phyloP scores from a whole-genome alignment of 768 basidiomycete species.

The Suillus ampliporus region DNA sequence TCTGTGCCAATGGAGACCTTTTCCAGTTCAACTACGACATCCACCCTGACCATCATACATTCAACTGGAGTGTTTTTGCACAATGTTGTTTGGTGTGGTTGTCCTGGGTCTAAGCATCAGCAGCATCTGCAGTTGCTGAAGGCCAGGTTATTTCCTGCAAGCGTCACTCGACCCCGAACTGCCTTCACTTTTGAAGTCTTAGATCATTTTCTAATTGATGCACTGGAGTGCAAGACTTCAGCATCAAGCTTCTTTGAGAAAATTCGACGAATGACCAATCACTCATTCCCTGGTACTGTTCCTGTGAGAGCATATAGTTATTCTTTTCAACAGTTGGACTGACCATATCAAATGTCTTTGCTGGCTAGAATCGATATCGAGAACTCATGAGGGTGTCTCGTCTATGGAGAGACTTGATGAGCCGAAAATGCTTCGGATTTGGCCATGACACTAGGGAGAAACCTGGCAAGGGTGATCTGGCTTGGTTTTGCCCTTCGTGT shows the following conservation, averaged over 20 bases:
- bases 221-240: slow-evolving; percentile 21
- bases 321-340: no score
- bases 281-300: no score
- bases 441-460: slow-evolving; percentile 14
- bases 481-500: slow-evolving; percentile 34
- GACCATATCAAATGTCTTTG: no score
- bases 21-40: no score
- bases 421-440: slow-evolving; percentile 12
- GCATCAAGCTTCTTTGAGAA: slow-evolving; percentile 5
- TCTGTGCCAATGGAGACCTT: no score
- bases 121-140: slow-evolving; percentile 18
- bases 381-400: slow-evolving; percentile 17
- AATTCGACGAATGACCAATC: no score
- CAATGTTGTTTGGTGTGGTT: slow-evolving; percentile 3
- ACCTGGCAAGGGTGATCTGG: slow-evolving; percentile 15
- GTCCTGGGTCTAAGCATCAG: neutral
- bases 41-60: neutral
- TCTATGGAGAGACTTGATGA: slow-evolving; percentile 12
- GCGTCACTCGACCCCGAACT: slow-evolving; percentile 14
- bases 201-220: slow-evolving; percentile 20
- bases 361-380: slow-evolving; percentile 15
- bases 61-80: slow-evolving; percentile 8
- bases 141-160: slow-evolving; percentile 18
- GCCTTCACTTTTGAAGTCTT: slow-evolving; percentile 29
- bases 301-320: no score